A percentile compares a stretch with the other conserved stretches of the same genome.
These are phyloP conservation scores for Fraxinus anomala DNA, from an alignment of 257 asterid genomes.

Conservation along the genomic window DNA sequence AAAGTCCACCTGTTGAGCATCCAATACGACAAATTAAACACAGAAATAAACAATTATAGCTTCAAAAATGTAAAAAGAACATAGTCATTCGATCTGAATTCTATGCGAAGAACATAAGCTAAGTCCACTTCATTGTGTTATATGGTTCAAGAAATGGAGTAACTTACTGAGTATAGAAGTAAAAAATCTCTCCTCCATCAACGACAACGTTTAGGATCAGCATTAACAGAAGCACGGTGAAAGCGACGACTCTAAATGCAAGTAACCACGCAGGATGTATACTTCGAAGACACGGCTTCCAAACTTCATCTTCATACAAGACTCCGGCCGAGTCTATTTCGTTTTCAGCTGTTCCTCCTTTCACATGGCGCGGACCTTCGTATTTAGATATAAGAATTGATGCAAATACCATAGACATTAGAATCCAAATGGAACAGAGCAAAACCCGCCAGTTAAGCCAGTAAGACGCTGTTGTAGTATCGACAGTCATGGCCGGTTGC, in stretches of 20 bases:
- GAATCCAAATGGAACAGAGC: slow-evolving; percentile 69
- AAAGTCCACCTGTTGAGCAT: slow-evolving; percentile 80
- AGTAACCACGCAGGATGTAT: slow-evolving; percentile 90
- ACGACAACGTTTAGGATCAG: slow-evolving; percentile 61
- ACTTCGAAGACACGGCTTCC: slow-evolving; percentile 79
- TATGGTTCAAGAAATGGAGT: neutral
- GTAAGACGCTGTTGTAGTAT: slow-evolving; percentile 73
- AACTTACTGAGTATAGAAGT: slow-evolving; percentile 92
- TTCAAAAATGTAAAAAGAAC: too few relatives aligned
- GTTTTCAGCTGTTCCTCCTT: slow-evolving; percentile 28
- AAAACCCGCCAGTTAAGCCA: slow-evolving; percentile 93
- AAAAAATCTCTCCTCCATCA: slow-evolving; percentile 75
- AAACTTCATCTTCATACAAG: slow-evolving; percentile 78
- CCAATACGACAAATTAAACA: slow-evolving; percentile 12
- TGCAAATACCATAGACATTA: slow-evolving; percentile 66
- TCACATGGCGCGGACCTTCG: slow-evolving; percentile 47
- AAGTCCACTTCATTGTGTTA: neutral
- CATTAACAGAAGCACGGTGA: slow-evolving; percentile 73
- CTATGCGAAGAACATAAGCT: neutral
- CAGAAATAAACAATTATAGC: neutral
- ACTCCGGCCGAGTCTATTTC: slow-evolving; percentile 47
- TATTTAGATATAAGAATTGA: slow-evolving; percentile 67
- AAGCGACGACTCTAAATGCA: slow-evolving; percentile 66
- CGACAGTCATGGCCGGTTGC: slow-evolving; percentile 77
- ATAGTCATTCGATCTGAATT: neutral